A percentile compares a stretch with the other conserved stretches of the same genome.
phyloP scores from a whole-genome alignment of 2,329 filamentous ascomycete species.

The Colletotrichum orchidophilum region DNA sequence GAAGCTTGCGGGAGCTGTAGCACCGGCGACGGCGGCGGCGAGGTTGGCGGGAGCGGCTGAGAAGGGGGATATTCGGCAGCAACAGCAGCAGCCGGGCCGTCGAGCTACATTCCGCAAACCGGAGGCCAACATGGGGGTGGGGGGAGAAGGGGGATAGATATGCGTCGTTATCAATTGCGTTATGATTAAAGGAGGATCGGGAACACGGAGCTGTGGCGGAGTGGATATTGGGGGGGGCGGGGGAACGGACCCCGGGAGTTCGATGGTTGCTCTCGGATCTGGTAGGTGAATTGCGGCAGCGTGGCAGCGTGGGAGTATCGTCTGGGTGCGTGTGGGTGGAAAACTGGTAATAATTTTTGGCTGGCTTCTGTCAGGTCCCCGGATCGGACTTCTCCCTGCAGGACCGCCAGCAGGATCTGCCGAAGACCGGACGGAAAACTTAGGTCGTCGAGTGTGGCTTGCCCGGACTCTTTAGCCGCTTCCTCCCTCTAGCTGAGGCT shows the following conservation, averaged over 20 bases:
- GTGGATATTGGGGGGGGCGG: constrained; percentile 19
- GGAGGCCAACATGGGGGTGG: constrained; percentile 32
- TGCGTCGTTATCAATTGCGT: constrained; percentile 32
- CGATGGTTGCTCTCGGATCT: constrained; percentile 26
- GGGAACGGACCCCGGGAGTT: constrained; percentile 27
- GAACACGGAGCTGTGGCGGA: constrained; percentile 26
- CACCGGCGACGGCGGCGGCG: constrained; percentile 29
- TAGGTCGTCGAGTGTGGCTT: constrained; percentile 21
- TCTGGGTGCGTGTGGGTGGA: background rate
- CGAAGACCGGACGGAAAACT: constrained; percentile 34
- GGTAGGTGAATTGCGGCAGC: constrained; percentile 15
- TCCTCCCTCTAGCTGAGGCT: constrained; percentile 1
- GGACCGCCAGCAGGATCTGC: constrained; percentile 27
- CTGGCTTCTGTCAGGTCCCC: constrained; percentile 17
- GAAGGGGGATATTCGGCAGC: constrained; percentile 25
- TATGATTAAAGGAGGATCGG: constrained; percentile 20
- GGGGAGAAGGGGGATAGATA: constrained; percentile 28
- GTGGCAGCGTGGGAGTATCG: background rate
- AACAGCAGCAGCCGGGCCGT: constrained; percentile 33
- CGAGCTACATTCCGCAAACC: constrained; percentile 35
- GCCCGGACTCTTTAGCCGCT: background rate
- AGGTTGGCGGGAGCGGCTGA: constrained; percentile 33
- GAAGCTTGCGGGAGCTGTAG: background rate
- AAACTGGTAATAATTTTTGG: background rate
- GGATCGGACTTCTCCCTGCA: constrained; percentile 32